Percentiles rank a stretch among this genome's conserved stretches.
These are phyloP conservation scores for Ophiocordyceps camponoti-rufipedis DNA, from an alignment of 2,329 filamentous ascomycete genomes.

Conservation along the genomic window DNA sequence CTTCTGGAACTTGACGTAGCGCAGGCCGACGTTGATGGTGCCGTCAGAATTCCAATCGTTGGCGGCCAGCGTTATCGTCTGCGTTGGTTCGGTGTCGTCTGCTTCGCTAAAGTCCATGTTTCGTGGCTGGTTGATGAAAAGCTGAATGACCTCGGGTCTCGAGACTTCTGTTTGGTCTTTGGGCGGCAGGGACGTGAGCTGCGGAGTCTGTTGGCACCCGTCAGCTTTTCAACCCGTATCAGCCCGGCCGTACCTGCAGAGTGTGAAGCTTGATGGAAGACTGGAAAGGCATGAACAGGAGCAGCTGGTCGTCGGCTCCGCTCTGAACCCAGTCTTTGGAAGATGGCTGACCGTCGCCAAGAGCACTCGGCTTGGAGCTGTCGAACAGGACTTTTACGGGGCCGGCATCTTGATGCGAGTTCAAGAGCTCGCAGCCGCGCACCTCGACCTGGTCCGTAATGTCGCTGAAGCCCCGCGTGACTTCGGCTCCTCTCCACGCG, in stretches of 20 bases:
- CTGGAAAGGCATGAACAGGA: conserved; percentile 84
- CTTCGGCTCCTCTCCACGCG: conserved; percentile 53
- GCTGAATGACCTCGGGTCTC: conserved; percentile 64
- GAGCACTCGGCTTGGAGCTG: conserved; percentile 42
- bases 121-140: conserved; percentile 78
- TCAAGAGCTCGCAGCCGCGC: conserved; percentile 69
- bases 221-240: neutral
- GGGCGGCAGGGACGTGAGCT: conserved; percentile 69
- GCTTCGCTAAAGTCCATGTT: conserved; percentile 93
- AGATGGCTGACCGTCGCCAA: conserved; percentile 36
- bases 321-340: conserved; percentile 79
- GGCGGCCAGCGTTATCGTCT: conserved; percentile 55
- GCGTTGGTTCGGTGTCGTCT: conserved; percentile 66
- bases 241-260: conserved; percentile 33
- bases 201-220: conserved; percentile 13
- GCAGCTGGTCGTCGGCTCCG: conserved; percentile 90
- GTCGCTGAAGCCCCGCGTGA: conserved; percentile 68
- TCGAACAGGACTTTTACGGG: conserved; percentile 59
- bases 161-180: conserved; percentile 56
- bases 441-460: conserved; percentile 69
- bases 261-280: conserved; percentile 79
- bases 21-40: conserved; percentile 54
- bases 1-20: conserved; percentile 96
- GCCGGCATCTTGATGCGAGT: conserved; percentile 63
- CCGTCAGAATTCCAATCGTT: conserved; percentile 69